Conservation (phyloP, 169 alveolate species). For the Theileria equi region DNA sequence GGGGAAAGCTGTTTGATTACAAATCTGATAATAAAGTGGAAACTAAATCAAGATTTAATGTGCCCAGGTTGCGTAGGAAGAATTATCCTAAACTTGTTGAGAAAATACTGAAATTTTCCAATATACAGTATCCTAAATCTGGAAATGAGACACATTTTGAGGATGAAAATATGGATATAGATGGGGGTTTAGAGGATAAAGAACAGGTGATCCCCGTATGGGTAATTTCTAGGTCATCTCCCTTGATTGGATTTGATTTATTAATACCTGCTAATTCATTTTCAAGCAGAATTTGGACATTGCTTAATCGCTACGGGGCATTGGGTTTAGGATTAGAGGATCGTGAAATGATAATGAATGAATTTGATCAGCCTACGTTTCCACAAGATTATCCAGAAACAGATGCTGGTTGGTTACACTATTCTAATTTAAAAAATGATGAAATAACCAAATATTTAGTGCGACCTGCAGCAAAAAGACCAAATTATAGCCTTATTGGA, state of each 20-base stretch:
- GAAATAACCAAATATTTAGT: conserved; percentile 8
- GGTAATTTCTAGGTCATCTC: conserved; percentile 37
- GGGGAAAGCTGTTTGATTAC: neutral
- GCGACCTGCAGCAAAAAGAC: conserved; percentile 53
- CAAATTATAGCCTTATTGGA: conserved; percentile 48
- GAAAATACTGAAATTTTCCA: conserved; percentile 20
- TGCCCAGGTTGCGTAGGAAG: conserved; percentile 23
- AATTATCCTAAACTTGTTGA: conserved; percentile 35
- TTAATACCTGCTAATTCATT: conserved; percentile 49
- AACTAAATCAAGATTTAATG: conserved; percentile 11
- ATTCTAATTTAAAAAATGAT: neutral
- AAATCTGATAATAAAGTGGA: neutral
- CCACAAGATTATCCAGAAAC: conserved; percentile 68
- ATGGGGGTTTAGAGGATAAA: neutral
- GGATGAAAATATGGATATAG: neutral
- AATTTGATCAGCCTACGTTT: conserved; percentile 24
- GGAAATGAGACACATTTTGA: neutral
- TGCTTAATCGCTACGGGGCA: conserved; percentile 49
- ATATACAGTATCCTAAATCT: neutral
- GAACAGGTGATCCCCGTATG: conserved; percentile 32
- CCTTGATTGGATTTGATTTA: conserved; percentile 45
- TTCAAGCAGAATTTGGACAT: conserved; percentile 48
- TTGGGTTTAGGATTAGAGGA: conserved; percentile 49
- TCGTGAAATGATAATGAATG: conserved; percentile 31
- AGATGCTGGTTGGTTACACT: conserved; percentile 31